A percentile compares a stretch with the other conserved stretches of the same genome.
Evolutionary conservation across 1,284 basidiomycete species (phyloP).

Genomic region (Microbotryum intermedium): DNA sequence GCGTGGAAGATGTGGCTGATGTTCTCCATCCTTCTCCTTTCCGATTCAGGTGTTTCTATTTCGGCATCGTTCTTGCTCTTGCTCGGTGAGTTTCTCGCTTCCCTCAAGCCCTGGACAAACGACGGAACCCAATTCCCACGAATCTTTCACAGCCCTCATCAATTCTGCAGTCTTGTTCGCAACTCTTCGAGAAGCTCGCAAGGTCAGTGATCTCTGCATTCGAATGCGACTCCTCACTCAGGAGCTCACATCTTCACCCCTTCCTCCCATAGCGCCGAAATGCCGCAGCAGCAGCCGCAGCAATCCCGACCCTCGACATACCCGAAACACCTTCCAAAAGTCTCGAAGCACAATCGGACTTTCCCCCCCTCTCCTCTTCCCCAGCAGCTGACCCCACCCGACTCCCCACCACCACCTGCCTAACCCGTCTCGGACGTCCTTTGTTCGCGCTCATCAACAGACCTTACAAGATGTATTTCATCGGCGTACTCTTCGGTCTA

Average conservation of each 20-base stretch:
- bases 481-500: constrained; percentile 39
- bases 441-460: constrained; percentile 38
- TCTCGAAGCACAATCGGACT: too few relatives aligned
- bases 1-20: background rate
- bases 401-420: constrained; percentile 26
- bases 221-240: too few relatives aligned
- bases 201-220: background rate
- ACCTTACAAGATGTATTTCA: constrained; percentile 41
- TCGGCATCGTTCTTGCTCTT: constrained; percentile 39
- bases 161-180: constrained; percentile 38
- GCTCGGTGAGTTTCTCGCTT: constrained; percentile 21
- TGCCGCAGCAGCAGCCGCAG: too few relatives aligned
- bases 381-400: background rate
- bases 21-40: background rate
- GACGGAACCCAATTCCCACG: background rate
- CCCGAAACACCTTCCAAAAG: too few relatives aligned
- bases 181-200: constrained; percentile 21
- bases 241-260: too few relatives aligned
- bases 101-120: too few relatives aligned
- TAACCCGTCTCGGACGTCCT: constrained; percentile 38
- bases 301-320: too few relatives aligned
- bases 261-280: too few relatives aligned
- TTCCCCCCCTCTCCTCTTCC: too few relatives aligned
- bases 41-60: constrained; percentile 31
- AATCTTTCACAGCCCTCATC: constrained; percentile 32